Percentiles rank a stretch among this genome's conserved stretches.
These are phyloP conservation scores for Globisporangium polare DNA, from an alignment of 352 stramenopile species.

Conservation along the genomic window DNA sequence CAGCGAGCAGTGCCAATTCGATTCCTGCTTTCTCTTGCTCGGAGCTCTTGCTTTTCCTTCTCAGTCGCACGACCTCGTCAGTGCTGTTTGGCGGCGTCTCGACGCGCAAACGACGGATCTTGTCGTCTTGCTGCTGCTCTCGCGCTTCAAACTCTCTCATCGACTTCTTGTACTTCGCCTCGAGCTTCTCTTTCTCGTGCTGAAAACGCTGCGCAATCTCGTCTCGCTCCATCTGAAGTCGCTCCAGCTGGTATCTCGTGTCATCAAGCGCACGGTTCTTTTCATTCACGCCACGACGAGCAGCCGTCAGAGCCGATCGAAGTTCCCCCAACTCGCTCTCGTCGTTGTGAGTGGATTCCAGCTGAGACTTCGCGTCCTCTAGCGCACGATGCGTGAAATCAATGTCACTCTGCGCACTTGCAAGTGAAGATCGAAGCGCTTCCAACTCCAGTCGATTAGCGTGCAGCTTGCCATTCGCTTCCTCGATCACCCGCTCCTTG, in stretches of 20 bases:
- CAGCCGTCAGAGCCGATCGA: background rate
- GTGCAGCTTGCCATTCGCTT: constrained; percentile 5
- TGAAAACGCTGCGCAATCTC: constrained; percentile 6
- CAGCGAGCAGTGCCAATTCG: constrained; percentile 25
- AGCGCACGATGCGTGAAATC: background rate
- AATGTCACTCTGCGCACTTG: constrained; percentile 5
- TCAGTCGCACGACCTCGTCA: constrained; percentile 11
- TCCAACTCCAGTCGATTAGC: constrained; percentile 3
- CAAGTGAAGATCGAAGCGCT: constrained; percentile 5
- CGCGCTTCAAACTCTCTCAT: constrained; percentile 14
- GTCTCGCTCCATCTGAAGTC: constrained; percentile 14
- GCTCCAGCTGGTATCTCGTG: background rate
- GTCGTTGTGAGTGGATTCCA: constrained; percentile 4
- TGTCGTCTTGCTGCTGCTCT: constrained; percentile 18
- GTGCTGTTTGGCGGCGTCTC: constrained; percentile 17
- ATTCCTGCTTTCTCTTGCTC: constrained; percentile 27
- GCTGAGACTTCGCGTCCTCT: constrained; percentile 2
- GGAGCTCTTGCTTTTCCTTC: constrained; percentile 18
- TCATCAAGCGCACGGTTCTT: constrained; percentile 8
- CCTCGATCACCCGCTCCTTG: constrained; percentile 1
- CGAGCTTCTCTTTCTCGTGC: constrained; percentile 21
- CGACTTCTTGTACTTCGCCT: constrained; percentile 16
- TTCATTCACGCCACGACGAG: constrained; percentile 1
- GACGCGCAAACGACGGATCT: constrained; percentile 17
- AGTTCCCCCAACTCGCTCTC: constrained; percentile 6